Conservation (phyloP, 2,329 filamentous ascomycete species). For the Aschersonia sp. region DNA sequence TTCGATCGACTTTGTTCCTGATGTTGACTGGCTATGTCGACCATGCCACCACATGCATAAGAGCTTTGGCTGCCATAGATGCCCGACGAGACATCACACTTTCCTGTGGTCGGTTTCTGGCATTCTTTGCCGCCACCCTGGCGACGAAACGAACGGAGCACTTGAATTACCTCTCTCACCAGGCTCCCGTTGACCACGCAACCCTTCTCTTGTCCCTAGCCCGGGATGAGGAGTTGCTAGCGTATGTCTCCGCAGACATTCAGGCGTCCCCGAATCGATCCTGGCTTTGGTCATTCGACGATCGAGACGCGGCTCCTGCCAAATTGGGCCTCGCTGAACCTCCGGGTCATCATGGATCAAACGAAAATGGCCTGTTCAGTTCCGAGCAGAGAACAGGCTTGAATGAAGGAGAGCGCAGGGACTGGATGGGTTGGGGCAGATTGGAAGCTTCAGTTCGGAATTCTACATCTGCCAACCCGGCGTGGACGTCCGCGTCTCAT, state of each 20-base stretch:
- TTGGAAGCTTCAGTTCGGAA: constrained; percentile 38
- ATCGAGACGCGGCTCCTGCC: constrained; percentile 23
- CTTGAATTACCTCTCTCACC: constrained; percentile 19
- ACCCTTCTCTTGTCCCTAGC: constrained; percentile 18
- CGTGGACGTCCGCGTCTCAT: constrained; percentile 17
- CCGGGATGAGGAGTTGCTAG: constrained; percentile 75
- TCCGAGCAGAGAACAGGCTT: constrained; percentile 35
- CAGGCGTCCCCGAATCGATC: constrained; percentile 64
- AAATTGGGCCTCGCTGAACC: constrained; percentile 7
- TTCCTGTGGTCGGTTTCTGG: constrained; percentile 66
- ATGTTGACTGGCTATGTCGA: constrained; percentile 61
- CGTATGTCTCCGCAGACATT: constrained; percentile 73
- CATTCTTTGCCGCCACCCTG: constrained; percentile 64
- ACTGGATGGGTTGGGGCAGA: constrained; percentile 71
- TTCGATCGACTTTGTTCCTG: constrained; percentile 72
- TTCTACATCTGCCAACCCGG: constrained; percentile 14
- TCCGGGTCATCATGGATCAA: constrained; percentile 8
- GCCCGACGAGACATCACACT: constrained; percentile 57
- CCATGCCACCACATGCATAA: constrained; percentile 57
- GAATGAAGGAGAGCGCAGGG: constrained; percentile 40
- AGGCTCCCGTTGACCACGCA: constrained; percentile 16
- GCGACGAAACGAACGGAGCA: constrained; percentile 37
- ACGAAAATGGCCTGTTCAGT: constrained; percentile 25
- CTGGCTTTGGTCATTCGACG: constrained; percentile 68
- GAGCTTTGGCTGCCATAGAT: constrained; percentile 56